Evolutionary conservation across 164 flowering plant species (phyloP), one percentile per base, ranked within the genome.

Genomic region (Macadamia integrifolia): DNA sequence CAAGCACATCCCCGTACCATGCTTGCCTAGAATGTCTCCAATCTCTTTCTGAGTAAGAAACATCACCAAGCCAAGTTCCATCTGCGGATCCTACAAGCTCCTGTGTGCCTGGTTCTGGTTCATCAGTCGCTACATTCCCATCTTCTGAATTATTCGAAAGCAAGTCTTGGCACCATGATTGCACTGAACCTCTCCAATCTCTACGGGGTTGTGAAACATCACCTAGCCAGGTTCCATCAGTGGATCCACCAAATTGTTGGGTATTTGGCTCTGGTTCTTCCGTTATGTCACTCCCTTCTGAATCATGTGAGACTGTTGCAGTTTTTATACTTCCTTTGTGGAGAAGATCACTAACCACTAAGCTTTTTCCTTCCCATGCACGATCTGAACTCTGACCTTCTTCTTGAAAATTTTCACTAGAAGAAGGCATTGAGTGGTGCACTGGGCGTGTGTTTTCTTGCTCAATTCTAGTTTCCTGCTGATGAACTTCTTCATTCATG

Each of bases 1-100:
- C 50, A 46, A 46, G 50, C 50, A 46, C 13, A 70, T 91, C 87
- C n/a, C 66, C 69, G 62, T 84, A 90, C 81, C 89, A 78, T 48
- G 66, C 83, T 74, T 82, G 82, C 67, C 90, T 74, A 11, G 66
- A 80, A 59, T 69, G 79, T 74, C 85, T 89, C 90, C 91, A 85
- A 57, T 85, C 76, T 60, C 61, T 64, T 28, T 52, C 69, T 13
- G 58, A 62, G 59, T n/a, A 71, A 62, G 80, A 68, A 60, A 32
- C 69, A 69, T 71, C 64, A 66, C 49, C 72, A 53, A 60, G 60
- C 76, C 76, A 74, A 48, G 61, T 31, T 10, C 53, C 17, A 50
- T 65, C 68, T 69, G 56, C 65, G 23, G 74, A 23, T 66, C 59
- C 80, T 6, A 44, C 59, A 60, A 65, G 17, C 58, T 60, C 32